Evolutionary conservation across 2,329 filamentous ascomycete species (phyloP).

Genomic region (Macrophomina phaseolina): DNA sequence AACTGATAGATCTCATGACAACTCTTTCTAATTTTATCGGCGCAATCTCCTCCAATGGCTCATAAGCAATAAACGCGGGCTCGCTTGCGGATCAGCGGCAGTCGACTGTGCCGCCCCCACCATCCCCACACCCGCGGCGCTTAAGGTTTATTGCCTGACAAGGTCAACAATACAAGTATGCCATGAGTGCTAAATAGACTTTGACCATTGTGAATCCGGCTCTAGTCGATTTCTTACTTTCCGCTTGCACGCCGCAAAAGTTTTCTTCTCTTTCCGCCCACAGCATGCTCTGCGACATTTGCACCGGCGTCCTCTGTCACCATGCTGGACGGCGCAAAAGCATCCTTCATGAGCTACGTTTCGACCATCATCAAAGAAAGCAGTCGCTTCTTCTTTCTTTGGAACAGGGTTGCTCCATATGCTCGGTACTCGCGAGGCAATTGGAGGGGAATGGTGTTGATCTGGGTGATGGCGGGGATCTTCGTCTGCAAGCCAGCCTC

Average conservation of each 20-base stretch:
- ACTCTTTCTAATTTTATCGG: too few relatives aligned
- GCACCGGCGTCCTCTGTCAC: conserved; percentile 28
- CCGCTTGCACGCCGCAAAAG: background rate
- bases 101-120: background rate
- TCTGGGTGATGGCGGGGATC: background rate
- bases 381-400: conserved; percentile 19
- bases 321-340: conserved; percentile 27
- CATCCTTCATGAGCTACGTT: conserved; percentile 27
- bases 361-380: conserved; percentile 27
- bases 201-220: background rate
- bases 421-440: conserved; percentile 22
- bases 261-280: background rate
- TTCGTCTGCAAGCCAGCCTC: conserved; percentile 8
- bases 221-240: background rate
- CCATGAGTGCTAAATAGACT: background rate
- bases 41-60: background rate
- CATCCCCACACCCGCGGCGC: background rate
- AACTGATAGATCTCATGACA: too few relatives aligned
- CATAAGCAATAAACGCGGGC: background rate
- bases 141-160: background rate
- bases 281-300: conserved; percentile 28
- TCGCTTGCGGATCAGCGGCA: background rate
- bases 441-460: conserved; percentile 12
- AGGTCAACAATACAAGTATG: background rate
- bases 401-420: conserved; percentile 28